Evolutionary conservation across 2,329 filamentous ascomycete genomes (phyloP).

Genomic region (Pseudogymnoascus sp.): DNA sequence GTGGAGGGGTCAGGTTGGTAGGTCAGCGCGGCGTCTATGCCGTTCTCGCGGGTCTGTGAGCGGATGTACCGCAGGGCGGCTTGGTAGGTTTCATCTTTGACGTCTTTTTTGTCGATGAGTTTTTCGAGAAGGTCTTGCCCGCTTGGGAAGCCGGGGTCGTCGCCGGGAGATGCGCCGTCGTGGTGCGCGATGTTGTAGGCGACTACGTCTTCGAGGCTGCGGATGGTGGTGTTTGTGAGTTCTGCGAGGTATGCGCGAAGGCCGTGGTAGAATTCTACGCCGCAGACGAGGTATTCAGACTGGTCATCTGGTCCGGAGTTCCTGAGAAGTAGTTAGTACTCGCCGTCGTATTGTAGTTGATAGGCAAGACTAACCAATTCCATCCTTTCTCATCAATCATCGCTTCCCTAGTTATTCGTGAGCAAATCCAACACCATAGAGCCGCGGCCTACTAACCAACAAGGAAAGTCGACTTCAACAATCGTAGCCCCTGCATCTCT

Average conservation of each 20-base stretch:
- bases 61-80: not conserved
- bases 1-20: not conserved
- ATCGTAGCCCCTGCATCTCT: constrained; percentile 4
- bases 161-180: constrained; percentile 14
- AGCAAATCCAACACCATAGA: not conserved
- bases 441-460: not conserved
- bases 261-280: constrained; percentile 12
- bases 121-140: constrained; percentile 18
- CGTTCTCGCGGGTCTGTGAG: not conserved
- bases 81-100: constrained; percentile 6
- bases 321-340: not conserved
- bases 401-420: not conserved
- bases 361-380: not conserved
- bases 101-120: not conserved
- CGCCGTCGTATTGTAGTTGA: not conserved
- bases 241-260: constrained; percentile 1
- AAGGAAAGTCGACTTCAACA: constrained; percentile 12
- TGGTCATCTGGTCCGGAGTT: not conserved
- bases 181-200: not conserved
- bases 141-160: constrained; percentile 15
- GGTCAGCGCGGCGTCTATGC: constrained; percentile 6
- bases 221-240: constrained; percentile 5
- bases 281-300: constrained; percentile 12
- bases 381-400: constrained; percentile 2
- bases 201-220: constrained; percentile 2